Conservation (phyloP, 352 stramenopile species). For the Globisporangium mamillatum region DNA sequence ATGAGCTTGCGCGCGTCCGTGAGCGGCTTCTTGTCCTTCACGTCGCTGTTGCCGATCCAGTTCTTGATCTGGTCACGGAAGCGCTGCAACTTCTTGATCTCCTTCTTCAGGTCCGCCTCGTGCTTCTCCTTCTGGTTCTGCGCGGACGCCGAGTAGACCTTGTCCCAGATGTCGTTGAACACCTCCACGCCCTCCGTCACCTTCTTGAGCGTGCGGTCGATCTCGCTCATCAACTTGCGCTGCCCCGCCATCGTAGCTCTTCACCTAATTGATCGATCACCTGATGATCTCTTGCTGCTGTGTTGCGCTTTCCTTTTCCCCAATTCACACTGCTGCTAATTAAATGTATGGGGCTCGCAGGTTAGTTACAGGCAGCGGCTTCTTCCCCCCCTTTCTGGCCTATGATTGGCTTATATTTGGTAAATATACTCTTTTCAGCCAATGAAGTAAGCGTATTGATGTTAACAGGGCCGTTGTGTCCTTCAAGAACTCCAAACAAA, state of each 20-base stretch:
- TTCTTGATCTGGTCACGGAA: slow-evolving; percentile 99
- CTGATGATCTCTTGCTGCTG: neutral
- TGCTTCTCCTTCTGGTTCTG: slow-evolving; percentile 99
- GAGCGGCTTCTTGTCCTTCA: slow-evolving; percentile 96
- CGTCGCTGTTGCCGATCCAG: slow-evolving; percentile 96
- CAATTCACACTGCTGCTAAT: neutral
- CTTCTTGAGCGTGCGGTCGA: slow-evolving; percentile 99
- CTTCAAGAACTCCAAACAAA: slow-evolving; percentile 3
- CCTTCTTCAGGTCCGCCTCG: slow-evolving; percentile 99
- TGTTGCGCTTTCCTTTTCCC: slow-evolving; percentile 1
- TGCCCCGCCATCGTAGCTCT: slow-evolving; percentile 63
- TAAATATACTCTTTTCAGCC: neutral
- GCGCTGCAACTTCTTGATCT: slow-evolving; percentile 99
- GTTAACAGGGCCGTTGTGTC: neutral
- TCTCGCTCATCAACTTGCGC: slow-evolving; percentile 92
- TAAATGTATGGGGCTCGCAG: neutral
- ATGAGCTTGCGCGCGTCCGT: slow-evolving; percentile 91
- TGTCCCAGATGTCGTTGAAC: slow-evolving; percentile 99
- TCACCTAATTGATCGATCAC: neutral
- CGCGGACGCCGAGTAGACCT: slow-evolving; percentile 95
- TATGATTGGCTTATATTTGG: slow-evolving; percentile 5
- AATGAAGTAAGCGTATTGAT: neutral
- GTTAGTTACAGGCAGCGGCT: slow-evolving; percentile 2
- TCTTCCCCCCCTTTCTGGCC: neutral
- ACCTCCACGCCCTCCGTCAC: slow-evolving; percentile 98